Conservation (phyloP, 495 filamentous ascomycete species). For the Articulospora tetracladia region DNA sequence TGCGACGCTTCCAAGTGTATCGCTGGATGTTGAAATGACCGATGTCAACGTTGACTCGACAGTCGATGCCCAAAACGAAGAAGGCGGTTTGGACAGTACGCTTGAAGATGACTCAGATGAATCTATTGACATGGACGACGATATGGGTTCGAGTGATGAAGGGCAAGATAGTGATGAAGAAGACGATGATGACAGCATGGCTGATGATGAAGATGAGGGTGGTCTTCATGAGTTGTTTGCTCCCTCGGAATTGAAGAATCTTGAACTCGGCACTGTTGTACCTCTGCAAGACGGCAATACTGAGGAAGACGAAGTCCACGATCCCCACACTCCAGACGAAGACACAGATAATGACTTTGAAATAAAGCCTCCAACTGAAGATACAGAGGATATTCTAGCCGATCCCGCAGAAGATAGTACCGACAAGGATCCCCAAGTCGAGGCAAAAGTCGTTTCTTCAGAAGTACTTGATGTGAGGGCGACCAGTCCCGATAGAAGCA, state of each 20-base stretch:
- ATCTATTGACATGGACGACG: slow-evolving; percentile 87
- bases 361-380: slow-evolving; percentile 28
- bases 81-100: slow-evolving; percentile 5
- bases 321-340: neutral
- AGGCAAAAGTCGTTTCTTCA: slow-evolving; percentile 26
- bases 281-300: neutral
- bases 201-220: slow-evolving; percentile 34
- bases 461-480: slow-evolving; percentile 30
- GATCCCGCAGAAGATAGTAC: slow-evolving; percentile 20
- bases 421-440: slow-evolving; percentile 12
- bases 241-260: slow-evolving; percentile 21
- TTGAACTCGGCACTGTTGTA: slow-evolving; percentile 7
- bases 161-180: slow-evolving; percentile 45
- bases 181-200: slow-evolving; percentile 46
- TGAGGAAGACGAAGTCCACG: neutral
- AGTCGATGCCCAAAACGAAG: slow-evolving; percentile 1
- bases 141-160: slow-evolving; percentile 67
- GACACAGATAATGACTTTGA: slow-evolving; percentile 21
- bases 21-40: slow-evolving; percentile 15
- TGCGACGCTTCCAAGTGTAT: slow-evolving; percentile 51
- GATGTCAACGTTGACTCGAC: slow-evolving; percentile 5
- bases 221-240: slow-evolving; percentile 66
- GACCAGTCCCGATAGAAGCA: slow-evolving; percentile 39
- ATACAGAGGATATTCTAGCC: slow-evolving; percentile 41
- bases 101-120: slow-evolving; percentile 67